Evolutionary conservation across 768 basidiomycete genomes (phyloP), one percentile per base, ranked within the genome.

Genomic region (Gelatoporia subvermispora): DNA sequence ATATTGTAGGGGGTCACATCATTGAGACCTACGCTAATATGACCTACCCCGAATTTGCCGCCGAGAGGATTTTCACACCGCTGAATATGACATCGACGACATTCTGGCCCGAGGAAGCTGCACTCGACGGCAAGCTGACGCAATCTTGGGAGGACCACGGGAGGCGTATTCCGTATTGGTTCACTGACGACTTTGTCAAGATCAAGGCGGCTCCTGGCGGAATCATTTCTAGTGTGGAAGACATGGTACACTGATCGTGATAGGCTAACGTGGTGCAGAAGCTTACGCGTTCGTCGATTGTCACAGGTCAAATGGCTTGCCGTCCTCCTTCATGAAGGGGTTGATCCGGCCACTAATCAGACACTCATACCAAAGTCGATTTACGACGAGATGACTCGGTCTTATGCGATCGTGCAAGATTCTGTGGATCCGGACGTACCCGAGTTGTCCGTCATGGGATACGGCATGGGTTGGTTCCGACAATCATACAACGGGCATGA

Each of bases 401-500:
- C 69, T 2, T 65, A 66, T 35, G 45, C 63, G 0, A 51, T 76
- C 25, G 3, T 41, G 17, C 8, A 17, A 10, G 43, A 44, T 23
- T 43, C 43, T 4, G 53, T 55, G 1, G 23, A 36, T 2, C 25
- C 2, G 1, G 42, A 51, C 15, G 49, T 35, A 3, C 39, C 52
- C 3, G 57, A 59, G 8, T 16, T 50, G 0, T 72, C 72, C 0
- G 54, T 72, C 31, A 20, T 41, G 1, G 72, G 65, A 10, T 77
- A 75, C 51, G 73, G 71, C 1, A 58, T 73, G 59, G 76, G 76
- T 3, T 77, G 75, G 74, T 28, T 13, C 34, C 63, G 68, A 5
- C 42, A 21, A 7, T 67, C 72, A 0, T 72, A 72, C 44, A 60
- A 59, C 1, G 75, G 68, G 0, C 67, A 73, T 40, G 67, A 74